These are phyloP conservation scores for Xerocomellus chrysenteron DNA, from an alignment of 768 basidiomycete species.

Conservation along the genomic window DNA sequence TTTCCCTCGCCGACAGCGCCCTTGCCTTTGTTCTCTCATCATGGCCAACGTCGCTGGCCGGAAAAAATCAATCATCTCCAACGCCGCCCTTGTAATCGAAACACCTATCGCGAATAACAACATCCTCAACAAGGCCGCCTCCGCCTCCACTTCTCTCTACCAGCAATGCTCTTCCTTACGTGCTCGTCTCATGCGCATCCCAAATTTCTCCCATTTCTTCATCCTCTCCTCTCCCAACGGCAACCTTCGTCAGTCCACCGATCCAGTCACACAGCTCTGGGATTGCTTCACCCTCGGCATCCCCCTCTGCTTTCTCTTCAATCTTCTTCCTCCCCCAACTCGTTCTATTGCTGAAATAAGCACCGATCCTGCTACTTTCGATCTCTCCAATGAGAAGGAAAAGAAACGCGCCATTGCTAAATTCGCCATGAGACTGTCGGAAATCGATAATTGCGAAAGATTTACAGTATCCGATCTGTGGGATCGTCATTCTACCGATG, in stretches of 20 bases:
- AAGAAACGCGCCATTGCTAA: slow-evolving; percentile 90
- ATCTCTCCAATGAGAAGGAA: slow-evolving; percentile 71
- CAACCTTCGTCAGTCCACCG: slow-evolving; percentile 71
- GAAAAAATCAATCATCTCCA: slow-evolving; percentile 77
- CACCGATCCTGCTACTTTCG: slow-evolving; percentile 64
- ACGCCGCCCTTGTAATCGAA: slow-evolving; percentile 65
- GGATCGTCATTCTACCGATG: slow-evolving; percentile 88
- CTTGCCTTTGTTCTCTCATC: slow-evolving; percentile 26
- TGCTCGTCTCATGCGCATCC: slow-evolving; percentile 73
- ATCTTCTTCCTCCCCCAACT: slow-evolving; percentile 65
- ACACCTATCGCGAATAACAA: slow-evolving; percentile 76
- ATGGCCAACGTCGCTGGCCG: slow-evolving; percentile 62
- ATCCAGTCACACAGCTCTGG: slow-evolving; percentile 94
- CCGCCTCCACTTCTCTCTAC: slow-evolving; percentile 84
- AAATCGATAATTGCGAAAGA: slow-evolving; percentile 67
- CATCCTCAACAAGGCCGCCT: slow-evolving; percentile 89
- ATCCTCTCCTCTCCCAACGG: slow-evolving; percentile 54
- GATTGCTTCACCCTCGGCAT: slow-evolving; percentile 91
- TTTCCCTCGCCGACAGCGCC: background rate
- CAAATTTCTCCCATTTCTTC: slow-evolving; percentile 71
- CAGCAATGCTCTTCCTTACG: slow-evolving; percentile 86
- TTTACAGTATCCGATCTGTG: slow-evolving; percentile 93
- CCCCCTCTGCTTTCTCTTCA: slow-evolving; percentile 94
- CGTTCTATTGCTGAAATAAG: slow-evolving; percentile 52
- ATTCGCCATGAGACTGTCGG: slow-evolving; percentile 86